Percentiles rank a stretch among this genome's conserved stretches.
These are phyloP conservation scores for Heterococcus sp. DNA, from an alignment of 108 stramenopile genomes.

Conservation along the genomic window DNA sequence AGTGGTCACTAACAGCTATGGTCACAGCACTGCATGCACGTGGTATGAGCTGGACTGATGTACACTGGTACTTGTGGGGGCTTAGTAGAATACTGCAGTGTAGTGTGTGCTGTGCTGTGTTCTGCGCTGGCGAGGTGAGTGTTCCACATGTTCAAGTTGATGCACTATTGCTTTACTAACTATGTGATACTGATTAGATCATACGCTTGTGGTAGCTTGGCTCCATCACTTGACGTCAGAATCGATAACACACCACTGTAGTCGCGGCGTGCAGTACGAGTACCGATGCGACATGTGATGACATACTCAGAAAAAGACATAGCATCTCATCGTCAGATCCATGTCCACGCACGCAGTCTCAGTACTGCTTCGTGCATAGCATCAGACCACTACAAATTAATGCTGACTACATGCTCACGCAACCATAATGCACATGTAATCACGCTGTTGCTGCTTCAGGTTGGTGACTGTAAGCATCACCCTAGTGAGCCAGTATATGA, in stretches of 20 bases:
- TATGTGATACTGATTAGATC: not conserved
- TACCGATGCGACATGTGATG: not conserved
- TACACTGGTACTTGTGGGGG: slow-evolving; percentile 40
- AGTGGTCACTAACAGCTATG: slow-evolving; percentile 29
- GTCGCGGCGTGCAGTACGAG: not conserved
- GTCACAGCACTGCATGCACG: slow-evolving; percentile 17
- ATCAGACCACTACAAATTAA: not conserved
- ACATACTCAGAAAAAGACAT: not conserved
- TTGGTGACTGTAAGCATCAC: not conserved
- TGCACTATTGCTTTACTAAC: not conserved
- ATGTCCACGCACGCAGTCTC: not conserved
- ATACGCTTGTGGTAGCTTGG: not conserved
- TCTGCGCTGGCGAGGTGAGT: not conserved
- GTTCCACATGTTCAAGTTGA: not conserved
- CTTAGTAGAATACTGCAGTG: slow-evolving; percentile 19
- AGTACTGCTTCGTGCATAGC: not conserved
- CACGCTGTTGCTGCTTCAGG: not conserved
- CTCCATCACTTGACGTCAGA: not conserved
- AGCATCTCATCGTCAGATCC: not conserved
- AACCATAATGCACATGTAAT: not conserved
- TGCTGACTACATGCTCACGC: too few relatives aligned
- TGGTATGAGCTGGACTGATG: slow-evolving; percentile 29
- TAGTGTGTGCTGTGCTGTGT: slow-evolving; percentile 1
- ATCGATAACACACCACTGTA: not conserved
- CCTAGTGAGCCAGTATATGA: not conserved